Evolutionary conservation across 2,329 filamentous ascomycete genomes (phyloP).

Genomic region (Grosmannia clavigera): DNA sequence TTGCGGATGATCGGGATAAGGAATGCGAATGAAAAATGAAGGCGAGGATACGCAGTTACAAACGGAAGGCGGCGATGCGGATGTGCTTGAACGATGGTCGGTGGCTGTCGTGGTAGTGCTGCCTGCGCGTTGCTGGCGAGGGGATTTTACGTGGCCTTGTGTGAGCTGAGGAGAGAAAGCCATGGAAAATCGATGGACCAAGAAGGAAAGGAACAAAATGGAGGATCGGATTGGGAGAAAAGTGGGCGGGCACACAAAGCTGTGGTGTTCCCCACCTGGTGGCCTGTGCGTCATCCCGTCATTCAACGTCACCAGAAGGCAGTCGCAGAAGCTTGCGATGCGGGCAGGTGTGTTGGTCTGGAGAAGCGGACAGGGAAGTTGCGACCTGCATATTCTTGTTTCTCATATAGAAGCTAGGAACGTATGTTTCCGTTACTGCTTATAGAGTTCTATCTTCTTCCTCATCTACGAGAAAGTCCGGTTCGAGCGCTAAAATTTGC

Average conservation of each 20-base stretch:
- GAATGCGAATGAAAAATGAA: neutral
- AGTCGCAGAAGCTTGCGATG: neutral
- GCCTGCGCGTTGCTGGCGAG: neutral
- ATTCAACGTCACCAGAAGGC: neutral
- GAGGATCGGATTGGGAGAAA: neutral
- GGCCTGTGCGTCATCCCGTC: neutral
- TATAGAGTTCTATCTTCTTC: neutral
- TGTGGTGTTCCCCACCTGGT: neutral
- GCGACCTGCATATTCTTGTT: neutral
- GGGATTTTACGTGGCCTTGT: constrained; percentile 2
- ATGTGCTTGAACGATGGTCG: neutral
- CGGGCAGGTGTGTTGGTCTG: neutral
- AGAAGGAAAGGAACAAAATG: neutral
- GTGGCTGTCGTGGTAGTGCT: neutral
- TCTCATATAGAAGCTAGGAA: neutral
- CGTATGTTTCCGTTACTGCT: neutral
- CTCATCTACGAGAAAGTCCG: neutral
- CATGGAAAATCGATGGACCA: neutral
- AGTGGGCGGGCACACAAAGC: neutral
- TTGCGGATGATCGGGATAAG: neutral
- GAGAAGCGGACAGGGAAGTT: neutral
- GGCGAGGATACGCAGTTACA: neutral
- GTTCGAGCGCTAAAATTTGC: neutral
- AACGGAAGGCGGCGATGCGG: neutral
- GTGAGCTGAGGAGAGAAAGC: neutral